Evolutionary conservation across 805 yeast species (phyloP).

Genomic region (Saturnispora ahearnii): DNA sequence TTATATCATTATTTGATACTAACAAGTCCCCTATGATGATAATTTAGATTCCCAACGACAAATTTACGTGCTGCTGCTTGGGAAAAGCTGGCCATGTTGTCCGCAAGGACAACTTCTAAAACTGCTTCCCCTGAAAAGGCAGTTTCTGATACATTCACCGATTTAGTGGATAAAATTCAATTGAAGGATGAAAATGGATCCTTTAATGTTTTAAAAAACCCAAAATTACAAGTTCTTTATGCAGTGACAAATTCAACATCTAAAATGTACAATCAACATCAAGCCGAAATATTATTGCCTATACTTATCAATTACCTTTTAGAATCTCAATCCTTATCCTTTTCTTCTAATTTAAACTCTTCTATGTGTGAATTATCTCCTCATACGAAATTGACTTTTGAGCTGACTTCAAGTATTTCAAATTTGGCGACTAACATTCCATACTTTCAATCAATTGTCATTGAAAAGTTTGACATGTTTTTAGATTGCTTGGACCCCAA

Average conservation of each 20-base stretch:
- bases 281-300: slow-evolving; percentile 35
- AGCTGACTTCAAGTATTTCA: slow-evolving; percentile 27
- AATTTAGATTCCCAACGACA: slow-evolving; percentile 27
- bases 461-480: slow-evolving; percentile 5
- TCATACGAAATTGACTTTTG: slow-evolving; percentile 33
- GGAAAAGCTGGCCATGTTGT: slow-evolving; percentile 27
- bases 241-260: slow-evolving; percentile 45
- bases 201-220: not conserved
- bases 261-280: slow-evolving; percentile 27
- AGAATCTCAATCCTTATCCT: slow-evolving; percentile 37
- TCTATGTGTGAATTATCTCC: slow-evolving; percentile 28
- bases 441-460: slow-evolving; percentile 10
- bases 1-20: not conserved
- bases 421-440: slow-evolving; percentile 20
- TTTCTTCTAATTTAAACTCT: slow-evolving; percentile 26
- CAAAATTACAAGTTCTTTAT: slow-evolving; percentile 42
- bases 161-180: not conserved
- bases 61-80: slow-evolving; percentile 32
- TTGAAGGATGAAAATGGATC: not conserved
- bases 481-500: not conserved
- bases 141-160: slow-evolving; percentile 19
- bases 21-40: not conserved
- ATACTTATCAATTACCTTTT: slow-evolving; percentile 39
- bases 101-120: slow-evolving; percentile 20
- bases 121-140: slow-evolving; percentile 15